Conservation (phyloP, 345 rosid genomes). For the Capsella bursapastoris region DNA sequence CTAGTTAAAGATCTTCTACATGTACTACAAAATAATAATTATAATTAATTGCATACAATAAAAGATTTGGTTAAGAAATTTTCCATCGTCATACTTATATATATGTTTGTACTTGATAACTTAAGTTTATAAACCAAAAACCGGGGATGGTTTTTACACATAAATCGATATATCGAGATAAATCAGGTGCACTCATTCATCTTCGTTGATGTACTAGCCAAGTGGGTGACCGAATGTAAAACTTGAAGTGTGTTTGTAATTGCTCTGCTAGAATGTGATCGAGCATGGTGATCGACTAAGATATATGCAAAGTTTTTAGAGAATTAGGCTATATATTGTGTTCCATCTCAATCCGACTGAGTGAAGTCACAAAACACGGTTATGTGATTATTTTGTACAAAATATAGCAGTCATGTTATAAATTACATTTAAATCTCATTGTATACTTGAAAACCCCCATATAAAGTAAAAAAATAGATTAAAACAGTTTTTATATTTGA, state of each 20-base stretch:
- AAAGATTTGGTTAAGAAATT: too few species aligned
- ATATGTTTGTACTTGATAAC: neutral
- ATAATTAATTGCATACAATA: neutral
- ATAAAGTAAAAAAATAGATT: too few species aligned
- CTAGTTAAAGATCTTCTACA: neutral
- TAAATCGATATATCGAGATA: neutral
- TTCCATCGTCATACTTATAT: too few species aligned
- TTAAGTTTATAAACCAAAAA: neutral
- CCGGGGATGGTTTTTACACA: neutral
- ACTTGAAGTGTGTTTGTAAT: neutral
- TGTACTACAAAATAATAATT: neutral
- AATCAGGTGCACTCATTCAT: neutral
- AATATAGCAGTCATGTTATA: too few species aligned
- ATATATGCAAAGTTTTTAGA: neutral
- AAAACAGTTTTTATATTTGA: too few species aligned
- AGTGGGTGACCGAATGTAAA: neutral
- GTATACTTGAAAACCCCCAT: too few species aligned
- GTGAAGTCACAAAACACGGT: neutral
- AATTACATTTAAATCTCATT: too few species aligned
- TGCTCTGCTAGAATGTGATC: neutral
- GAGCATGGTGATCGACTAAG: neutral
- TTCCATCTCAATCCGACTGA: neutral
- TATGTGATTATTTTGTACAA: too few species aligned
- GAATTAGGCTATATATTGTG: neutral
- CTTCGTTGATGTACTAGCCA: neutral